These are phyloP conservation scores for Solanum ossicruentum DNA, from an alignment of 257 asterid species.

Conservation along the genomic window DNA sequence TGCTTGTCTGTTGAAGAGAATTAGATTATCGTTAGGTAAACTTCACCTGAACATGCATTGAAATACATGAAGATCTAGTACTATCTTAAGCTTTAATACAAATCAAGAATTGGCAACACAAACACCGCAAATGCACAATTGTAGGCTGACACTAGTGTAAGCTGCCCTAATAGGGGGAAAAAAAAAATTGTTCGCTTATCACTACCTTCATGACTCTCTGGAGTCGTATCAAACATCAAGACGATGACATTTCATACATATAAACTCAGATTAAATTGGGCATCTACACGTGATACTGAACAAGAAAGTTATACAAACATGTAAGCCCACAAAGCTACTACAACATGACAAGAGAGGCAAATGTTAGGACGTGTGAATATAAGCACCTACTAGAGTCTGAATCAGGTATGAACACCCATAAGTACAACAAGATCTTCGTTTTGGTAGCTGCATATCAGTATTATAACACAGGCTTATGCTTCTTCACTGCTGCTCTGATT, in stretches of 20 bases:
- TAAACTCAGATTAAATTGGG: not conserved
- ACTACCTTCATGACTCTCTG: not conserved
- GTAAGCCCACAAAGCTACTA: not conserved
- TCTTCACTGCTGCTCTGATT: conserved; percentile 59
- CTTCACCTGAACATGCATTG: too few species aligned
- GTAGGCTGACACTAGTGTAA: not conserved
- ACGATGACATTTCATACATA: not conserved
- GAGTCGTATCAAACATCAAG: not conserved
- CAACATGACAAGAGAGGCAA: not conserved
- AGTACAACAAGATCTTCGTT: not conserved
- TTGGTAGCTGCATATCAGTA: not conserved
- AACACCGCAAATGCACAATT: not conserved
- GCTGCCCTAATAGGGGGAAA: not conserved
- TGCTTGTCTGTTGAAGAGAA: too few species aligned
- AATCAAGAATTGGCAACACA: not conserved
- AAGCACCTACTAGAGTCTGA: not conserved
- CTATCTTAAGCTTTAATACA: not conserved
- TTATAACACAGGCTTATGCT: conserved; percentile 17
- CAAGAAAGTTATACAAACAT: not conserved
- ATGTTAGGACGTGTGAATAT: not conserved
- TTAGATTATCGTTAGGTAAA: too few species aligned
- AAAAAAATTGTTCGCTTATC: not conserved
- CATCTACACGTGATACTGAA: not conserved
- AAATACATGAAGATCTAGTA: too few species aligned
- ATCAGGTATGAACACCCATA: not conserved